A percentile compares a stretch with the other conserved stretches of the same genome.
These are phyloP conservation scores for Poa annua DNA, from an alignment of 176 grass and related monocot genomes.

Conservation along the genomic window DNA sequence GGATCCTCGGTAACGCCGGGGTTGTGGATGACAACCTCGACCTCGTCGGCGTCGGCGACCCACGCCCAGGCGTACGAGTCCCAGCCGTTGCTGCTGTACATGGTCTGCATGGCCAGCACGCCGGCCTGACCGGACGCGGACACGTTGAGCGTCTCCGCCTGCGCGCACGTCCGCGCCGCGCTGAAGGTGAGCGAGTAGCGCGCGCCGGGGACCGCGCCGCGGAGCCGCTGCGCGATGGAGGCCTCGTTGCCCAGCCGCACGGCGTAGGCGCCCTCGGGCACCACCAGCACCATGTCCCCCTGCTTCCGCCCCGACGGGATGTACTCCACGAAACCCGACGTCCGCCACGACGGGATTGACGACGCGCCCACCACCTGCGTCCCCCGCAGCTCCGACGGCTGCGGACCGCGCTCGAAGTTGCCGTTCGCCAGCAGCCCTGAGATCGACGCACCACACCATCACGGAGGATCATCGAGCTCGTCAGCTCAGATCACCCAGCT, in stretches of 20 bases:
- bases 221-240: constrained; percentile 68
- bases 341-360: constrained; percentile 69
- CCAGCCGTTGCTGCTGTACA: constrained; percentile 97
- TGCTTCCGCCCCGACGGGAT: constrained; percentile 77
- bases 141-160: constrained; percentile 74
- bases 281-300: constrained; percentile 78
- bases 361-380: constrained; percentile 61
- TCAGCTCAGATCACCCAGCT: background rate
- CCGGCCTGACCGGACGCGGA: constrained; percentile 69
- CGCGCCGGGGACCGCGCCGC: constrained; percentile 29
- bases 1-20: constrained; percentile 74
- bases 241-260: constrained; percentile 89
- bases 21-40: constrained; percentile 80
- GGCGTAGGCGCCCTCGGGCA: constrained; percentile 78
- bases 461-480: background rate
- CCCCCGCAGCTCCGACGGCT: constrained; percentile 58
- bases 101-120: constrained; percentile 74
- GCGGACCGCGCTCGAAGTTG: constrained; percentile 79
- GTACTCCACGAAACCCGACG: constrained; percentile 81
- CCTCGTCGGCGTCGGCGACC: constrained; percentile 48
- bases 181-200: constrained; percentile 85
- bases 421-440: constrained; percentile 83
- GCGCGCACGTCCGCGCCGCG: constrained; percentile 85
- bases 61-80: constrained; percentile 94
- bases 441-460: no score